A percentile compares a stretch with the other conserved stretches of the same genome.
Evolutionary conservation across 2,329 filamentous ascomycete genomes (phyloP).

Genomic region (Myotisia sp.): DNA sequence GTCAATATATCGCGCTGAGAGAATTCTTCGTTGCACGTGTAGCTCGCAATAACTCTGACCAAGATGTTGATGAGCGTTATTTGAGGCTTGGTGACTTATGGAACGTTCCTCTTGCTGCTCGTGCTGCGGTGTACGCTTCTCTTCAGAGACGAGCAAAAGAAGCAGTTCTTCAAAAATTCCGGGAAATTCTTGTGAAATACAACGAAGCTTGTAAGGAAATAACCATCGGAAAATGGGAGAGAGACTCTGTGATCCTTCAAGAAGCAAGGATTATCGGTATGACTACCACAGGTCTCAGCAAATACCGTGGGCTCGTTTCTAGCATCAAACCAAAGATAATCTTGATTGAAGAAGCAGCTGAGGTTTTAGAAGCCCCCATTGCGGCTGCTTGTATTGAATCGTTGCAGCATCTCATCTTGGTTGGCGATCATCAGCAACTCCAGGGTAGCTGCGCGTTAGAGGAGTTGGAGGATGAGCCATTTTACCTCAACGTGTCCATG

Average conservation of each 20-base stretch:
- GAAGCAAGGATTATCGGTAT: conserved; percentile 48
- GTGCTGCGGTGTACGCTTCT: conserved; percentile 53
- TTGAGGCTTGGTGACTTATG: conserved; percentile 42
- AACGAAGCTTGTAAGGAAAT: conserved; percentile 37
- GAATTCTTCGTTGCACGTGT: conserved; percentile 26
- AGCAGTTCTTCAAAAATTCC: conserved; percentile 35
- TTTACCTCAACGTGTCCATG: conserved; percentile 56
- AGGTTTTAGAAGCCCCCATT: conserved; percentile 49
- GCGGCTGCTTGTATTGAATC: conserved; percentile 46
- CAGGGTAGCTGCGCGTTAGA: conserved; percentile 50
- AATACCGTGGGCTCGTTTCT: conserved; percentile 58
- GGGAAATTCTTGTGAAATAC: conserved; percentile 38
- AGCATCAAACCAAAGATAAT: conserved; percentile 52
- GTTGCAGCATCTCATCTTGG: conserved; percentile 50
- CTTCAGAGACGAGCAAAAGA: conserved; percentile 45
- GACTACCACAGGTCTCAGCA: conserved; percentile 69
- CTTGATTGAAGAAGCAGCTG: conserved; percentile 67
- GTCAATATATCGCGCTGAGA: conserved; percentile 30
- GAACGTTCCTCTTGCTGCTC: conserved; percentile 39
- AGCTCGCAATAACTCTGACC: conserved; percentile 14
- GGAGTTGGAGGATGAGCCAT: conserved; percentile 46
- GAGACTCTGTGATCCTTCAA: conserved; percentile 46
- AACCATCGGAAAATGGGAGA: conserved; percentile 45
- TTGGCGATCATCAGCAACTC: conserved; percentile 72
- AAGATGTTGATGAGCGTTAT: conserved; percentile 22